phyloP scores from a whole-genome alignment of 2,329 filamentous ascomycete genomes.

The Emericellopsis cladophorae region DNA sequence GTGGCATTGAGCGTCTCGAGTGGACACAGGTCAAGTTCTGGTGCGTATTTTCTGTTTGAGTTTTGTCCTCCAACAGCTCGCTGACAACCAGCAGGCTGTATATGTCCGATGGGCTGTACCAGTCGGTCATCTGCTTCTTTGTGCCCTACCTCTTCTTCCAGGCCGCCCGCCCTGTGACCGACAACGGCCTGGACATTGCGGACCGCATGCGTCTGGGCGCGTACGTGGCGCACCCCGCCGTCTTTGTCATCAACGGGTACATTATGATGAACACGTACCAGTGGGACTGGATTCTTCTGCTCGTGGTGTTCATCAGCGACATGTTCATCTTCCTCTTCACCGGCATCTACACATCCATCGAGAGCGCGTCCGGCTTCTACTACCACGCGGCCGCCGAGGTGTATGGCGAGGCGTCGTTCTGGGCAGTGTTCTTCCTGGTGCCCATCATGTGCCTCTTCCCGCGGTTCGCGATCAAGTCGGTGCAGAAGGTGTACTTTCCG shows the following conservation, averaged over 20 bases:
- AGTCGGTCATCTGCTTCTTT: constrained; percentile 88
- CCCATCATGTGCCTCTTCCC: constrained; percentile 76
- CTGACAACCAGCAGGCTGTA: constrained; percentile 50
- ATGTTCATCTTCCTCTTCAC: constrained; percentile 94
- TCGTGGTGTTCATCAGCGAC: constrained; percentile 72
- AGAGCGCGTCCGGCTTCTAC: constrained; percentile 38
- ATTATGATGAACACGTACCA: constrained; percentile 93
- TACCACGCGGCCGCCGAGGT: constrained; percentile 69
- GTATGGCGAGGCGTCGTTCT: constrained; percentile 74
- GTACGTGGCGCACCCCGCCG: constrained; percentile 72
- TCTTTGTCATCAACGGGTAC: constrained; percentile 86
- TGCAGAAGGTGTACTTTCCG: constrained; percentile 91
- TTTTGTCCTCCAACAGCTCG: background rate
- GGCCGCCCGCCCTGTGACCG: constrained; percentile 54
- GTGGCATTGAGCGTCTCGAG: constrained; percentile 89
- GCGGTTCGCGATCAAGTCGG: constrained; percentile 71
- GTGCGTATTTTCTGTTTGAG: constrained; percentile 38
- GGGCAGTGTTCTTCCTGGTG: constrained; percentile 70
- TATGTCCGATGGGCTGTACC: constrained; percentile 90
- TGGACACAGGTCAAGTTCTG: constrained; percentile 97
- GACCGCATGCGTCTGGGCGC: constrained; percentile 78
- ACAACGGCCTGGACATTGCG: constrained; percentile 61
- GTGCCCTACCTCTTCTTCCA: constrained; percentile 75
- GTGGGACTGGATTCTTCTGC: constrained; percentile 92
- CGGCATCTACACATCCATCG: constrained; percentile 57